Conservation (phyloP, 2,329 filamentous ascomycete genomes). For the Scopulariopsis brevicaulis region DNA sequence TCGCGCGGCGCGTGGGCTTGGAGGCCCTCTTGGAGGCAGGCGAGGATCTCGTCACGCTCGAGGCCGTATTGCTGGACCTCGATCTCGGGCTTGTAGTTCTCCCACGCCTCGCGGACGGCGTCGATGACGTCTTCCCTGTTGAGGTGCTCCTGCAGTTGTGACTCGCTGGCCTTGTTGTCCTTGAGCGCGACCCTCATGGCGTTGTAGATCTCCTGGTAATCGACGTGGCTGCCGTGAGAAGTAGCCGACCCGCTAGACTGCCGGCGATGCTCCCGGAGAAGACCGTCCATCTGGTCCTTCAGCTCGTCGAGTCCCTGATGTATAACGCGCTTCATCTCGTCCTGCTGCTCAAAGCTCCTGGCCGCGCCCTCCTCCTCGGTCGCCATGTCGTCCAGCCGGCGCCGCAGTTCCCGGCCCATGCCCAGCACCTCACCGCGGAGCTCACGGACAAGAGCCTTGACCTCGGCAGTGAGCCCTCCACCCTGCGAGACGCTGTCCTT, state of each 20-base stretch:
- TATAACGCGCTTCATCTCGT: conserved; percentile 43
- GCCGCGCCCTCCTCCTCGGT: conserved; percentile 24
- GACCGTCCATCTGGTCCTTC: conserved; percentile 70
- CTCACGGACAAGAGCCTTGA: conserved; percentile 83
- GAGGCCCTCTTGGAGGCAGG: conserved; percentile 77
- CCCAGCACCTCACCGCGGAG: conserved; percentile 85
- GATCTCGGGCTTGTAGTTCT: conserved; percentile 88
- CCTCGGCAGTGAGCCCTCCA: conserved; percentile 80
- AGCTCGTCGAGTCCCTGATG: conserved; percentile 72
- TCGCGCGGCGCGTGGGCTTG: conserved; percentile 54
- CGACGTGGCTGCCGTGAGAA: conserved; percentile 49
- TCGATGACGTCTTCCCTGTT: conserved; percentile 76
- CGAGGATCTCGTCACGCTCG: conserved; percentile 80
- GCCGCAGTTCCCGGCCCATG: conserved; percentile 85
- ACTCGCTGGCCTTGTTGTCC: conserved; percentile 26
- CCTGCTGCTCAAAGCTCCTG: not conserved
- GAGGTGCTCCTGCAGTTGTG: conserved; percentile 21
- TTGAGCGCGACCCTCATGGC: conserved; percentile 66
- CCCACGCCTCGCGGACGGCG: conserved; percentile 83
- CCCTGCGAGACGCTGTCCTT: conserved; percentile 86
- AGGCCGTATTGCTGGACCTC: conserved; percentile 83
- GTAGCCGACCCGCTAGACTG: conserved; percentile 54
- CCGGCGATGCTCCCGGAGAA: conserved; percentile 64
- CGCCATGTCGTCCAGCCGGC: conserved; percentile 65
- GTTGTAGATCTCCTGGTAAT: conserved; percentile 78